Percentiles rank a stretch among this genome's conserved stretches.
Conservation (phyloP, 805 yeast genomes). For the Alloascoidea hylecoeti region DNA sequence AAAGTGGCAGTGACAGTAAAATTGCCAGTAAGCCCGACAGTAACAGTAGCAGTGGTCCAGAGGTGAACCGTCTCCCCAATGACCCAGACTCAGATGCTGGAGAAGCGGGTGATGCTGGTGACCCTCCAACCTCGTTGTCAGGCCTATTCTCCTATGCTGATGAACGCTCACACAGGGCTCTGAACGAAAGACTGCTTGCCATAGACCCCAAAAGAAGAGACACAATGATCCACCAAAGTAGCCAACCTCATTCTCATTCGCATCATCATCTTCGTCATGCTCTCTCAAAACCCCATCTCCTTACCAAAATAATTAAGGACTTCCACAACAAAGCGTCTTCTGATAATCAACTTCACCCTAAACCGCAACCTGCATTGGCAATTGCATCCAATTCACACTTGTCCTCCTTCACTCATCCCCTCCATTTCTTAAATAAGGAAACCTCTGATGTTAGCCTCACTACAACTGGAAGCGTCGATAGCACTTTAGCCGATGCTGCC, state of each 20-base stretch:
- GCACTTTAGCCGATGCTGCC: not conserved
- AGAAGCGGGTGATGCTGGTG: not conserved
- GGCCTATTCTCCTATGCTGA: conserved; percentile 1
- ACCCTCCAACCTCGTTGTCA: not conserved
- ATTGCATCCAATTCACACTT: not conserved
- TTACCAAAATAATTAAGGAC: not conserved
- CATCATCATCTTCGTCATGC: no score
- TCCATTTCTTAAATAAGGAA: not conserved
- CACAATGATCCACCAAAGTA: no score
- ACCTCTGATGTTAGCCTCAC: not conserved
- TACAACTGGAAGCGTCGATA: not conserved
- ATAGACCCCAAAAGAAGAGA: conserved; percentile 9
- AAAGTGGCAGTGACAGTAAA: no score
- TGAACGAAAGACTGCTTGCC: conserved; percentile 1
- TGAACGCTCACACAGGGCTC: not conserved
- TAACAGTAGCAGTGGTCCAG: not conserved
- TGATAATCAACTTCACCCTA: no score
- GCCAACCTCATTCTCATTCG: no score
- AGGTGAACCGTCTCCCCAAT: not conserved
- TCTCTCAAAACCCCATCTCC: no score
- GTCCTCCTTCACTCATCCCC: not conserved
- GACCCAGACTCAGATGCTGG: not conserved
- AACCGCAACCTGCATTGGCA: not conserved
- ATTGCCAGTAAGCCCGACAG: no score
- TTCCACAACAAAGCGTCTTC: not conserved